phyloP scores from a whole-genome alignment of 2,329 filamentous ascomycete genomes.

The Nemania sp. region DNA sequence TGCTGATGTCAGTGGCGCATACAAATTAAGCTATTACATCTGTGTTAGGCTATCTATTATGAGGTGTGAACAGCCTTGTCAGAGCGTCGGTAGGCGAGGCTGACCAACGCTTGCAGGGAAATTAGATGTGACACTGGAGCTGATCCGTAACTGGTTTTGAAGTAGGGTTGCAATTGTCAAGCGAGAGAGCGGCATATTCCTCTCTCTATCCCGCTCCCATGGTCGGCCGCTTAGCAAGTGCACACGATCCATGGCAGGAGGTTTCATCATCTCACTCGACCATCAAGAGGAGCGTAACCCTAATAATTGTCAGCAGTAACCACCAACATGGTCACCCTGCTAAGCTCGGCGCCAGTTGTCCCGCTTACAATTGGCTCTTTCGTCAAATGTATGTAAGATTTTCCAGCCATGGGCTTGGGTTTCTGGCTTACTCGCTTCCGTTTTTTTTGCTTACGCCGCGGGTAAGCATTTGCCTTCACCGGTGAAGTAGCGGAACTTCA shows the following conservation, averaged over 20 bases:
- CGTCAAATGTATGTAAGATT: conserved; percentile 28
- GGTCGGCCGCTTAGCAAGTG: conserved; percentile 8
- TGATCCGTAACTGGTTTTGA: conserved; percentile 29
- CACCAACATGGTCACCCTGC: conserved; percentile 17
- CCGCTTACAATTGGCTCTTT: conserved; percentile 28
- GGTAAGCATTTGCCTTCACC: conserved; percentile 31
- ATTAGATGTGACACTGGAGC: conserved; percentile 32
- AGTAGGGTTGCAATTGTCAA: conserved; percentile 33
- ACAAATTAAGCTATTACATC: conserved; percentile 7
- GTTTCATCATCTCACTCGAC: conserved; percentile 28
- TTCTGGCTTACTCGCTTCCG: conserved; percentile 19
- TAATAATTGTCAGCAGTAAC: conserved; percentile 32
- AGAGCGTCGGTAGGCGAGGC: conserved; percentile 28
- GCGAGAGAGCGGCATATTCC: conserved; percentile 14
- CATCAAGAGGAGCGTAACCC: conserved; percentile 19
- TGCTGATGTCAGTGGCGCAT: conserved; percentile 38
- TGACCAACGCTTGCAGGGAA: conserved; percentile 31
- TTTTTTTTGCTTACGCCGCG: conserved; percentile 28
- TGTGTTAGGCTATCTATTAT: conserved; percentile 7
- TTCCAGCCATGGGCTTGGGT: conserved; percentile 23
- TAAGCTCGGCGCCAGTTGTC: conserved; percentile 23
- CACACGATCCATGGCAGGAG: conserved; percentile 15
- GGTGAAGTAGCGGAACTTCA: conserved; percentile 8
- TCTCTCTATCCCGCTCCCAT: conserved; percentile 10
- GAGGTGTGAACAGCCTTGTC: conserved; percentile 36